A percentile compares a stretch with the other conserved stretches of the same genome.
Evolutionary conservation across 306 rosid genomes (phyloP).

Genomic region (Nissolia schottii): DNA sequence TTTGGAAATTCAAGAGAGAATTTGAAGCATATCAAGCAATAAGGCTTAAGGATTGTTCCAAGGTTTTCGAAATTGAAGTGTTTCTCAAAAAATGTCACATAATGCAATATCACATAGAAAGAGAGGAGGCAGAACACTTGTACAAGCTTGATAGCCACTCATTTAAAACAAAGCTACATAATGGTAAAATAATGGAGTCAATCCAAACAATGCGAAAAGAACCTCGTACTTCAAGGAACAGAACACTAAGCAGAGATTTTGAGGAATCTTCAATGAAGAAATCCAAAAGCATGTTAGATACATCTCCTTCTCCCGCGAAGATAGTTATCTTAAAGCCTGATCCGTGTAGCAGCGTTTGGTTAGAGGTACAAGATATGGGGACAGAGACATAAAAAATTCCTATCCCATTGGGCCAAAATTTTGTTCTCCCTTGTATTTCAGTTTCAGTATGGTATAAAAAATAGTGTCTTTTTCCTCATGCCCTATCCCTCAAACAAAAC

Average conservation of each 20-base stretch:
- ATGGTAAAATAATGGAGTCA: slow-evolving; percentile 27
- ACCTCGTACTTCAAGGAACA: slow-evolving; percentile 42
- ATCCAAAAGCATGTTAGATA: slow-evolving; percentile 30
- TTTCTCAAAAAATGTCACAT: slow-evolving; percentile 18
- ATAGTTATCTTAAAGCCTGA: slow-evolving; percentile 78
- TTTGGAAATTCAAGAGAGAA: slow-evolving; percentile 77
- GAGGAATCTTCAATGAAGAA: slow-evolving; percentile 47
- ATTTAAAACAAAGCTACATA: slow-evolving; percentile 22
- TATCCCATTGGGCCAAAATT: too few species aligned
- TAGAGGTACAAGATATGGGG: too few species aligned
- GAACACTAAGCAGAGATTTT: slow-evolving; percentile 51
- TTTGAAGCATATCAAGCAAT: slow-evolving; percentile 74
- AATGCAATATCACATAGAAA: slow-evolving; percentile 28
- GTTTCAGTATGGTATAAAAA: too few species aligned
- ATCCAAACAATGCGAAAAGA: slow-evolving; percentile 28
- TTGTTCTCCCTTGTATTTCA: too few species aligned
- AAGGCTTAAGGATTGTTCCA: slow-evolving; percentile 59
- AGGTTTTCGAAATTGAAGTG: slow-evolving; percentile 38
- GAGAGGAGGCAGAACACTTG: slow-evolving; percentile 23
- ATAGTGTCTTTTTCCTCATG: too few species aligned
- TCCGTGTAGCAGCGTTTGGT: too few species aligned
- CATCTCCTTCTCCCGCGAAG: slow-evolving; percentile 44
- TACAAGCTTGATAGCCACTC: slow-evolving; percentile 26
- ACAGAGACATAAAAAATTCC: too few species aligned
- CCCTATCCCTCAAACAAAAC: too few species aligned